Conservation (phyloP, 2,329 filamentous ascomycete genomes). For the Cercospora sp. region DNA sequence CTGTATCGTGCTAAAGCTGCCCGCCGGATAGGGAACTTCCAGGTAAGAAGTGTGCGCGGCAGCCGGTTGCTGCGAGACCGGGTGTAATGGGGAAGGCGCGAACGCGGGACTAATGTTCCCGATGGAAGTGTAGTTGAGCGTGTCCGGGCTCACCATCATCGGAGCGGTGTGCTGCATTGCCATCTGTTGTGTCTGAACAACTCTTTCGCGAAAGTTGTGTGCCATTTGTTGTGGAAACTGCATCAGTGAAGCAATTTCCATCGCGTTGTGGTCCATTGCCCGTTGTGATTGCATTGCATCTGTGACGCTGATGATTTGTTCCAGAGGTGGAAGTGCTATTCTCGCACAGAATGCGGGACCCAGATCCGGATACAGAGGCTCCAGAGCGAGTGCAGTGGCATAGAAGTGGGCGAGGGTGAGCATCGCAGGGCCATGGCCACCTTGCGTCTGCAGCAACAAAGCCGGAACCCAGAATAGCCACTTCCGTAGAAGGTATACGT, state of each 20-base stretch:
- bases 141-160: constrained; percentile 28
- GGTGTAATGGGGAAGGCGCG: constrained; percentile 48
- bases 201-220: constrained; percentile 42
- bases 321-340: constrained; percentile 75
- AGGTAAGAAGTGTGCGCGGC: constrained; percentile 43
- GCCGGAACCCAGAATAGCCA: constrained; percentile 98
- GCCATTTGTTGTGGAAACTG: constrained; percentile 49
- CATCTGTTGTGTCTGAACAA: constrained; percentile 27
- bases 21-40: constrained; percentile 43
- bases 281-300: constrained; percentile 59
- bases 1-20: constrained; percentile 36
- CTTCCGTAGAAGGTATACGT: constrained; percentile 80
- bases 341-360: constrained; percentile 73
- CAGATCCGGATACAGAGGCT: constrained; percentile 88
- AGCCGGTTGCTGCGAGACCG: constrained; percentile 26
- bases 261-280: constrained; percentile 44
- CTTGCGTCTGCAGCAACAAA: constrained; percentile 73
- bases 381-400: constrained; percentile 80
- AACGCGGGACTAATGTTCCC: constrained; percentile 53
- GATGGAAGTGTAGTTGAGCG: constrained; percentile 37
- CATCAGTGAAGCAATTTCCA: constrained; percentile 49
- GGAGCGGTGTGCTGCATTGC: constrained; percentile 17
- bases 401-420: constrained; percentile 90
- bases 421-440: constrained; percentile 73
- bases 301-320: constrained; percentile 79